Percentiles rank a stretch among this genome's conserved stretches.
These are phyloP conservation scores for Cryptosporidium ryanae DNA, from an alignment of 169 alveolate species.

Conservation along the genomic window DNA sequence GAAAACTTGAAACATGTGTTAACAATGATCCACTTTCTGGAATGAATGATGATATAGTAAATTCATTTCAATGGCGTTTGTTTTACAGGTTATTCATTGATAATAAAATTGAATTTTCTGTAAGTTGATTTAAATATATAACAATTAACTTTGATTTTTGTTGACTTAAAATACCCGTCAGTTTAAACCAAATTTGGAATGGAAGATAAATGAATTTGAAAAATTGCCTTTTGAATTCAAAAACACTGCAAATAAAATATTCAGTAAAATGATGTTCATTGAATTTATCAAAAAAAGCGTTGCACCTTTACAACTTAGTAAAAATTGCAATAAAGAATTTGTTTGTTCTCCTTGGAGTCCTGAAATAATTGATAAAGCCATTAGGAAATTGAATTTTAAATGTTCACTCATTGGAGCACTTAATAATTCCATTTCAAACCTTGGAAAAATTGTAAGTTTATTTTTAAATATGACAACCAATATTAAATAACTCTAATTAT, in stretches of 20 bases:
- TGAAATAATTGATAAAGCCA: conserved; percentile 27
- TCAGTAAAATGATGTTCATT: not conserved
- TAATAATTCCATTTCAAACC: conserved; percentile 10
- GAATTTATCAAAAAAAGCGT: not conserved
- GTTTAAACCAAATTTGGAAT: conserved; percentile 21
- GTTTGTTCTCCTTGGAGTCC: conserved; percentile 37
- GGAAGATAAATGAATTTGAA: conserved; percentile 26
- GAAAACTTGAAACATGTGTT: not conserved
- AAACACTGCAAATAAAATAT: conserved; percentile 17
- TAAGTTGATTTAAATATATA: conserved; percentile 6
- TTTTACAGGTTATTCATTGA: conserved; percentile 17
- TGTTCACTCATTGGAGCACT: conserved; percentile 24
- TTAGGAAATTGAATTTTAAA: conserved; percentile 3
- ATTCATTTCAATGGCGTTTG: conserved; percentile 9
- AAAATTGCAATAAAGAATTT: too few relatives aligned
- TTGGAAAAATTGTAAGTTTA: conserved; percentile 67
- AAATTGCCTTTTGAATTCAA: conserved; percentile 16
- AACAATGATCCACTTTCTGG: conserved; percentile 35
- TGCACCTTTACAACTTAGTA: too few relatives aligned
- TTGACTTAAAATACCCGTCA: not conserved
- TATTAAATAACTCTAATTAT: not conserved
- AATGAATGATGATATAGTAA: conserved; percentile 18
- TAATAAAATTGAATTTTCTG: conserved; percentile 1
- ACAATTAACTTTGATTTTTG: not conserved
- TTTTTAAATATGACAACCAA: not conserved